phyloP scores from a whole-genome alignment of 2,329 filamentous ascomycete genomes.

The Paecilomyces niveus region DNA sequence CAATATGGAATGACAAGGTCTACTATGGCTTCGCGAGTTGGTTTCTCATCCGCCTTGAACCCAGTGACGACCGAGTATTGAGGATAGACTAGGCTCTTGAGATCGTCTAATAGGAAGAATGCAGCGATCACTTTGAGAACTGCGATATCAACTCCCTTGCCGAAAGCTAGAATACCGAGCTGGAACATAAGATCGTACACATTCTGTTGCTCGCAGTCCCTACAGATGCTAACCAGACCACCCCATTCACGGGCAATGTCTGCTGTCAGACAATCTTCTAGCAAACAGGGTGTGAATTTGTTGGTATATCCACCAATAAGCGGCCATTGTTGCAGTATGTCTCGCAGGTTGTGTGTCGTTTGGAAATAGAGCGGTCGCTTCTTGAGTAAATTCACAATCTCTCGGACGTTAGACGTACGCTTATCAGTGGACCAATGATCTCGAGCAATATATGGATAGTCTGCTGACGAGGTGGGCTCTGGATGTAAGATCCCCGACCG shows the following conservation, averaged over 20 bases:
- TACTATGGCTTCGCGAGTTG: conserved; percentile 4
- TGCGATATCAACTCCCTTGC: conserved; percentile 28
- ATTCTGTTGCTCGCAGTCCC: conserved; percentile 10
- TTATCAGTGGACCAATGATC: neutral
- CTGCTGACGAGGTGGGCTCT: neutral
- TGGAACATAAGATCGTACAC: conserved; percentile 37
- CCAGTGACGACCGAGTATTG: conserved; percentile 21
- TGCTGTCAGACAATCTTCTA: conserved; percentile 34
- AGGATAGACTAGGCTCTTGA: conserved; percentile 35
- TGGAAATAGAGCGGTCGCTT: conserved; percentile 14
- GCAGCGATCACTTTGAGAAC: conserved; percentile 40
- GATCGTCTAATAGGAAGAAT: conserved; percentile 33
- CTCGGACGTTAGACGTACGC: conserved; percentile 12
- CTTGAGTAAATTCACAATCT: conserved; percentile 17
- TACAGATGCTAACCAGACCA: conserved; percentile 32
- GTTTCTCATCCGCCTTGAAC: conserved; percentile 3
- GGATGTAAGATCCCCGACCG: neutral
- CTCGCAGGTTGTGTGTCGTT: conserved; percentile 16
- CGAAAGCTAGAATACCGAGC: conserved; percentile 40
- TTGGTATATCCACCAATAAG: conserved; percentile 33
- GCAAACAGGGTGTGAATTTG: conserved; percentile 21
- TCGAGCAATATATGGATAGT: conserved; percentile 5
- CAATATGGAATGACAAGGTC: neutral
- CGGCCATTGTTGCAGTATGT: conserved; percentile 24
- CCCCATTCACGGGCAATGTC: conserved; percentile 40